Conservation (phyloP, 495 filamentous ascomycete species). For the Penicillium soppii region DNA sequence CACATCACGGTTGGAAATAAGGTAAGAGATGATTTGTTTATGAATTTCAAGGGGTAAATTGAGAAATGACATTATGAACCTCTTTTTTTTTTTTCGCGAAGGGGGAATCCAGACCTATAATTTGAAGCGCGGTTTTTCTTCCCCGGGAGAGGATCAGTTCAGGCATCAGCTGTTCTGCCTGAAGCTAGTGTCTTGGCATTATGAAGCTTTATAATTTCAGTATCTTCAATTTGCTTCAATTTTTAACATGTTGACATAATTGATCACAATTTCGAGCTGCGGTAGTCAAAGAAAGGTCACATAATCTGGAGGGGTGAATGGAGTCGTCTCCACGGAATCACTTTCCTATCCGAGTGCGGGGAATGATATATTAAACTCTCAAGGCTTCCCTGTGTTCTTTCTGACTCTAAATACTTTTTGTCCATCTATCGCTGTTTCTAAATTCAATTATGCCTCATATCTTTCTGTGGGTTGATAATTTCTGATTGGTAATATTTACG, state of each 20-base stretch:
- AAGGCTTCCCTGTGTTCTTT: not conserved
- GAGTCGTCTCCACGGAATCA: constrained; percentile 3
- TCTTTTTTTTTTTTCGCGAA: no score
- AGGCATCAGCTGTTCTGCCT: no score
- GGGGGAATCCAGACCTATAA: no score
- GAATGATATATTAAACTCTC: not conserved
- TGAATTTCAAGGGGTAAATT: constrained; percentile 29
- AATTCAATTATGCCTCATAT: constrained; percentile 1
- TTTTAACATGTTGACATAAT: no score
- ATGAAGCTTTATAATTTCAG: no score
- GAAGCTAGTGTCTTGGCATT: no score
- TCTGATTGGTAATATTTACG: not conserved
- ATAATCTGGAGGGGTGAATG: no score
- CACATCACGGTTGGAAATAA: constrained; percentile 20
- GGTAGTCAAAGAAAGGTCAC: no score
- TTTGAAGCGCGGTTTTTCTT: no score
- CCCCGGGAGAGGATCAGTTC: no score
- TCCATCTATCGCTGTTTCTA: not conserved
- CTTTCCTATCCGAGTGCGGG: constrained; percentile 1
- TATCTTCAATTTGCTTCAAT: no score
- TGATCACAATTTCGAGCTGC: no score
- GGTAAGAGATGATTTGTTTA: constrained; percentile 11
- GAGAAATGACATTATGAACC: not conserved
- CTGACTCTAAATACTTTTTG: not conserved
- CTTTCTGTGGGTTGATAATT: not conserved